These are phyloP conservation scores for Luffa acutangula DNA, from an alignment of 306 rosid species.

Conservation along the genomic window DNA sequence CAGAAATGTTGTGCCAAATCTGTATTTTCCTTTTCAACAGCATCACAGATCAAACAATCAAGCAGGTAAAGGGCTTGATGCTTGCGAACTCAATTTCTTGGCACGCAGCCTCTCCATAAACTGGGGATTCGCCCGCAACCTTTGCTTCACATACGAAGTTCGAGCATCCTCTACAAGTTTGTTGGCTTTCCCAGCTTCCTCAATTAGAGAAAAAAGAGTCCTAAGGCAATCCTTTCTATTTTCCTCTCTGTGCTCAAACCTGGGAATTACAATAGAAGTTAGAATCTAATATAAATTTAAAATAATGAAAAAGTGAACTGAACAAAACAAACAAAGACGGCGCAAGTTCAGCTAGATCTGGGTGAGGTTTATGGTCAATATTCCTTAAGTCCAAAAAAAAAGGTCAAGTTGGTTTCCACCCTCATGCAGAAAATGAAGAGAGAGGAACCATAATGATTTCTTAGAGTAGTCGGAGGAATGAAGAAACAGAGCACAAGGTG, in stretches of 20 bases:
- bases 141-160: conserved; percentile 61
- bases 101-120: conserved; percentile 70
- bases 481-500: not conserved
- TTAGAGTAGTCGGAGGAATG: not conserved
- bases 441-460: not conserved
- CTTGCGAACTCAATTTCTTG: conserved; percentile 43
- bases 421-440: not conserved
- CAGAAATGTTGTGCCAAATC: not conserved
- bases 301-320: not conserved
- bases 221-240: conserved; percentile 91
- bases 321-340: not conserved
- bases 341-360: not conserved
- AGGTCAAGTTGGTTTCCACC: not conserved
- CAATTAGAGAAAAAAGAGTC: conserved; percentile 76
- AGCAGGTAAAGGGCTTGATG: conserved; percentile 27
- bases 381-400: not conserved
- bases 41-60: conserved; percentile 16
- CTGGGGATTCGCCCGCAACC: conserved; percentile 63
- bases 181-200: conserved; percentile 93
- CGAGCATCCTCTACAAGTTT: conserved; percentile 67
- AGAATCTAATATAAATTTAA: not conserved
- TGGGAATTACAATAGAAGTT: conserved; percentile 5
- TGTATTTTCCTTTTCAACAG: not conserved
- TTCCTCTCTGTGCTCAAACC: conserved; percentile 93
- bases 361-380: not conserved